These are phyloP conservation scores for Nicotiana benthamiana DNA, from an alignment of 257 asterid genomes.

Conservation along the genomic window DNA sequence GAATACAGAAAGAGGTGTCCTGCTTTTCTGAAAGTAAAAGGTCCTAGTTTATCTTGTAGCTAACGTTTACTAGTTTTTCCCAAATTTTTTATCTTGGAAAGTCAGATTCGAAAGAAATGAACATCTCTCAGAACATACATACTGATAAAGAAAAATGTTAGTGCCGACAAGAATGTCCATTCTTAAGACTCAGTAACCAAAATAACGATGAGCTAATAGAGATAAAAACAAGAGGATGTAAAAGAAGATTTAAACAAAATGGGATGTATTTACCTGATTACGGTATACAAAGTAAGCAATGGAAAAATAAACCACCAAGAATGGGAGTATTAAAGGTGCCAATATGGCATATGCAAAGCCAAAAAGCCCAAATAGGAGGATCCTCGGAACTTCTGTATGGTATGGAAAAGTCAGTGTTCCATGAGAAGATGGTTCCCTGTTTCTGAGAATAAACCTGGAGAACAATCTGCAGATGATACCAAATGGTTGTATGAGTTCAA, in stretches of 20 bases:
- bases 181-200: neutral
- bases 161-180: neutral
- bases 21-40: no score
- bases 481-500: constrained; percentile 69
- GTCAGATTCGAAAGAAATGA: no score
- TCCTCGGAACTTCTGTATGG: constrained; percentile 81
- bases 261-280: constrained; percentile 51
- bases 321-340: constrained; percentile 78
- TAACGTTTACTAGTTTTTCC: no score
- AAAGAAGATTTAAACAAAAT: neutral
- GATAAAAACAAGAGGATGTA: neutral
- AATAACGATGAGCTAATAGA: neutral
- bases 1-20: no score
- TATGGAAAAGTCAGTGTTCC: constrained; percentile 58
- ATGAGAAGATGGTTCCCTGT: constrained; percentile 31
- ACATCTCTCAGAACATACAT: neutral
- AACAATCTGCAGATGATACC: constrained; percentile 51
- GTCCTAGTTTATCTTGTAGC: no score
- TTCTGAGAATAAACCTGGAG: constrained; percentile 34
- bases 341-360: constrained; percentile 58
- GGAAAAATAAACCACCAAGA: constrained; percentile 65
- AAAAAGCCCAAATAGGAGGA: constrained; percentile 38
- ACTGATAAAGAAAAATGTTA: neutral
- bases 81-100: no score
- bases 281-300: constrained; percentile 74